Evolutionary conservation across 1,139 yeast species (phyloP).

Genomic region (Scheffersomyces titani): DNA sequence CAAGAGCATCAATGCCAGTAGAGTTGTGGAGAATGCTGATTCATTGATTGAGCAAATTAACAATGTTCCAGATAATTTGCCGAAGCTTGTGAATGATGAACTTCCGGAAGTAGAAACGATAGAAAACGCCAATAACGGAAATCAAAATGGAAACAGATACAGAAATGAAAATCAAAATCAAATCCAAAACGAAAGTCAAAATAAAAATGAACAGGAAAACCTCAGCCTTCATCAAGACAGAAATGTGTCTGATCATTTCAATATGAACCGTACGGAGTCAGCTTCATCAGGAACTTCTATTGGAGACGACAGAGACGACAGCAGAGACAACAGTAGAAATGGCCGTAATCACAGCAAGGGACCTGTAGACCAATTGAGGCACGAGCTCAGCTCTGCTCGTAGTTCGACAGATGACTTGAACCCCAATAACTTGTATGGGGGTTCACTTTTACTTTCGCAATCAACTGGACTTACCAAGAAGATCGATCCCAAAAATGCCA

Average conservation of each 20-base stretch:
- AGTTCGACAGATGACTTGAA: conserved; percentile 34
- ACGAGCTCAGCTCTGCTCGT: conserved; percentile 9
- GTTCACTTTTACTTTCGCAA: conserved; percentile 45
- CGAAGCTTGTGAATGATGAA: not conserved
- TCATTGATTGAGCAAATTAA: not conserved
- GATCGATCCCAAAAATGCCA: conserved; percentile 24
- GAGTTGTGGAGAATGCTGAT: not conserved
- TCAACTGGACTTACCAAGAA: conserved; percentile 47
- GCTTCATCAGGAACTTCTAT: not conserved
- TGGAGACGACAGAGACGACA: not conserved
- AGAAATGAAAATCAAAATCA: not conserved
- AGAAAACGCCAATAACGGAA: not conserved
- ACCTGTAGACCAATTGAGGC: not conserved
- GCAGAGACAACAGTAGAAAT: not conserved
- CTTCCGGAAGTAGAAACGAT: not conserved
- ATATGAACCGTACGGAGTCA: not conserved
- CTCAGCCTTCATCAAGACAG: not conserved
- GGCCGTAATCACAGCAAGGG: not conserved
- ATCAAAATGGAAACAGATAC: not conserved
- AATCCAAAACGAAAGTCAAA: not conserved
- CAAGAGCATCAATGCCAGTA: not conserved
- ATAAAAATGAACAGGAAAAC: not conserved
- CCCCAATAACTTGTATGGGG: conserved; percentile 41
- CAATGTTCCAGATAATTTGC: not conserved
- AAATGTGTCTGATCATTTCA: not conserved